Base-by-base conservation (phyloP, 148 eudicot genomes). In the Nyssa sinensis region DNA sequence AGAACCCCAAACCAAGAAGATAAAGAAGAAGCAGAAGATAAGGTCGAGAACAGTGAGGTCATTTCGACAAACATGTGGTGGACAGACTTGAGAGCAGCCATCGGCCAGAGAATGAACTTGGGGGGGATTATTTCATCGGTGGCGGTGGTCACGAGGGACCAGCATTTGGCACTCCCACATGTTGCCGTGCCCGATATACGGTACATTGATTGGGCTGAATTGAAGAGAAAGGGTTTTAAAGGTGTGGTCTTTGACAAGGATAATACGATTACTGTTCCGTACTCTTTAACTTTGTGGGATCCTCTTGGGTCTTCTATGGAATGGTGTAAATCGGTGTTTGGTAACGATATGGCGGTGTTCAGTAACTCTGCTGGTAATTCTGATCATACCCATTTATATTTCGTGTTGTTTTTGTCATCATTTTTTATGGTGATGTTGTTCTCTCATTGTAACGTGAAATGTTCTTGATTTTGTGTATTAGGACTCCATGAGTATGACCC, bases 191-290 rank as follows among this genome's bases (percentile, higher is more conserved):
- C 74, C 5, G 93, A 91, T 81, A 84, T 94, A 58, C 78, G 98
- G 73, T 80, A 81, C 49, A 84, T 91, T 67, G 88, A 91, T 75
- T 93, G 98, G 97, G 84, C 66, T 37, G 91, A 83, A 72, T 84
- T 94, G 81, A 89, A 79, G 66, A 77, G 69, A 16, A 71, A 83
- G 47, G 98, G 97, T 1, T 94, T 94, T 77, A 74, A 78, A 79
- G 98, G 93, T n/a, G 95, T 91, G 17, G 93, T 94, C 1, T 91
- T 94, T 75, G 98, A 94, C 68, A 94, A 94, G 69, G 98, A 94
- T 65, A 94, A 94, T 41, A 94, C 98, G 1, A 81, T 94, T 12
- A 91, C 98, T 10, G 84, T 74, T 23, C 95, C 98, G 41, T 94
- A 91, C 74, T 83, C 87, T 2, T 78, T 88, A 69, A 71, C 79